Conservation (phyloP, 148 eudicot species). For the Spergularia bocconei region DNA sequence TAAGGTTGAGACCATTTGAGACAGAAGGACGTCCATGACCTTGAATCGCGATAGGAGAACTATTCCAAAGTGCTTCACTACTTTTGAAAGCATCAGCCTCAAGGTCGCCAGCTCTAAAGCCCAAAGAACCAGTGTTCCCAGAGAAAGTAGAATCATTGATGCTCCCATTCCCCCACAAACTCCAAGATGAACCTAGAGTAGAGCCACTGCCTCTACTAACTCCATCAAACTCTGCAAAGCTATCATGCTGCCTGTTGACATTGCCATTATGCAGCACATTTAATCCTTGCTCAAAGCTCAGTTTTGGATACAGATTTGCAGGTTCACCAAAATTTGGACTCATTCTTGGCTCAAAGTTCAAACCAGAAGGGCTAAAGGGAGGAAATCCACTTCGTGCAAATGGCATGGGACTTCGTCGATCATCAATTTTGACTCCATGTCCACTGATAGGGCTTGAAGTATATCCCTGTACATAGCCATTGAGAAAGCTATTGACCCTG, state of each 20-base stretch:
- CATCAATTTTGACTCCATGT: slow-evolving; percentile 73
- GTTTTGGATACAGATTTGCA: slow-evolving; percentile 41
- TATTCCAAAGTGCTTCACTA: slow-evolving; percentile 69
- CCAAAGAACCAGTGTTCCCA: slow-evolving; percentile 41
- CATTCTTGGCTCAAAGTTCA: slow-evolving; percentile 59
- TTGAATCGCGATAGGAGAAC: slow-evolving; percentile 48
- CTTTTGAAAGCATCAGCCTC: slow-evolving; percentile 40
- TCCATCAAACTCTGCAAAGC: slow-evolving; percentile 50
- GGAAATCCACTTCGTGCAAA: slow-evolving; percentile 64
- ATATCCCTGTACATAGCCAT: slow-evolving; percentile 59
- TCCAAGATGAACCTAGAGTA: slow-evolving; percentile 45
- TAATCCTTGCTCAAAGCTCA: slow-evolving; percentile 57
- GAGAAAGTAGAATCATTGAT: slow-evolving; percentile 37
- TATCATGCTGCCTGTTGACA: slow-evolving; percentile 46
- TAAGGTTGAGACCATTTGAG: slow-evolving; percentile 34
- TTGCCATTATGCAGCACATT: slow-evolving; percentile 41
- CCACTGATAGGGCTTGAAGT: slow-evolving; percentile 50
- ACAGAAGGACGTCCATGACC: slow-evolving; percentile 43
- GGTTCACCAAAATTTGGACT: slow-evolving; percentile 44
- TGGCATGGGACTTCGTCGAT: slow-evolving; percentile 59
- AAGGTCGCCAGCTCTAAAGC: slow-evolving; percentile 43
- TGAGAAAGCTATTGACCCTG: slow-evolving; percentile 63
- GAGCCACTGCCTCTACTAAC: slow-evolving; percentile 48
- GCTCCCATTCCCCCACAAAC: slow-evolving; percentile 72
- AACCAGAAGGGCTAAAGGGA: slow-evolving; percentile 54